Evolutionary conservation across 805 yeast species (phyloP), one percentile per base, ranked within the genome.

Genomic region (Lachancea sp.): DNA sequence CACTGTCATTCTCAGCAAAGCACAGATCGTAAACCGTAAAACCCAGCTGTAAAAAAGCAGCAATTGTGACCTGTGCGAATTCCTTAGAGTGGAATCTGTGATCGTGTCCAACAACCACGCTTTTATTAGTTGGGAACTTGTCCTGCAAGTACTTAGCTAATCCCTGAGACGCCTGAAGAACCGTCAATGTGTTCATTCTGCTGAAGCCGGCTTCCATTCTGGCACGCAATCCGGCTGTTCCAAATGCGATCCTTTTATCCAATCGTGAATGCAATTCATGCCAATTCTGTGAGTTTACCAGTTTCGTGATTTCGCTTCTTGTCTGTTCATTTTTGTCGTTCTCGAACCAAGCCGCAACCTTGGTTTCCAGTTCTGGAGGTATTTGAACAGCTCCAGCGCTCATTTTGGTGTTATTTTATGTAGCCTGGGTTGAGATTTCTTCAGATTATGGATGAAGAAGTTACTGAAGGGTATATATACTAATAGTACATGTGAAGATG

Each of bases 211-310:
- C 88, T 49, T 81, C 90, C 96, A 93, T 89, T 18, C 73, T 68
- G 1, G 95, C 78, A 22, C 99, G 71, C 39, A 93, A 74, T 0
- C 97, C 98, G 2, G 98, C 96, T 0, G 98, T 91, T 0, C 98
- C 98, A 64, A 91, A 91, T 11, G 79, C 68, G 22, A 90, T 82
- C 43, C 96, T 66, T n/a, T 57, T 53, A 36, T 74, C 57, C 26
- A 88, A 68, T 41, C 84, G 70, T 32, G 59, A 58, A 37, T 75
- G 77, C 32, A 88, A 68, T 42, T 69, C 78, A 0, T 57, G 63
- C 53, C 67, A 64, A 47, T 78, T 58, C 2, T 63, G 52, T 0
- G 51, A 47, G 1, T 58, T 56, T 12, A 71, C 69, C 6, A 86
- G 69, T 1, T 60, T 54, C 16, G 58, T 48, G 32, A 87, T 79